Evolutionary conservation across 2,329 filamentous ascomycete genomes (phyloP).

Genomic region (Claviceps quebecensis): DNA sequence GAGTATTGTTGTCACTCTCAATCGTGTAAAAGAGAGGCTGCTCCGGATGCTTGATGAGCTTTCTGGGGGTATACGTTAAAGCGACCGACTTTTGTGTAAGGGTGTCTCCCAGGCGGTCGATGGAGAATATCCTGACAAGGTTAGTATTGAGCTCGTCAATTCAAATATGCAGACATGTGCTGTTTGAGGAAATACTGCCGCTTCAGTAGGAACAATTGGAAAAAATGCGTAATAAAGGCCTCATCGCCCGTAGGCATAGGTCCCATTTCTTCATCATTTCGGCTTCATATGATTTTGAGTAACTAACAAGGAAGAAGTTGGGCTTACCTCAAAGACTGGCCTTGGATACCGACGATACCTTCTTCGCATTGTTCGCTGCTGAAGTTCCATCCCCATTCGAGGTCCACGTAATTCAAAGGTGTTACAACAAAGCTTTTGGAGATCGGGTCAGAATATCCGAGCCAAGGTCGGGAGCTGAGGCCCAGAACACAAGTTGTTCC

Average conservation of each 20-base stretch:
- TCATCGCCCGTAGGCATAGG: constrained; percentile 43
- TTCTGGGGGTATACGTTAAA: constrained; percentile 79
- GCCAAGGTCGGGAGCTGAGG: constrained; percentile 86
- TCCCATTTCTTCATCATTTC: constrained; percentile 52
- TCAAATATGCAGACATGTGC: neutral
- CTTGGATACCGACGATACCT: constrained; percentile 88
- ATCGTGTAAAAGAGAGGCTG: constrained; percentile 86
- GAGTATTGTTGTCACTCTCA: constrained; percentile 82
- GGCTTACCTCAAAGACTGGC: constrained; percentile 68
- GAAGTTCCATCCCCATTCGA: constrained; percentile 95
- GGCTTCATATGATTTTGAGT: constrained; percentile 24
- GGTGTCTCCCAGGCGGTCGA: constrained; percentile 75
- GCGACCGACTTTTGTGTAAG: constrained; percentile 76
- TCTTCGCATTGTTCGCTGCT: constrained; percentile 88
- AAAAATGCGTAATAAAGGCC: constrained; percentile 36
- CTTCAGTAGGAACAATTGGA: constrained; percentile 98
- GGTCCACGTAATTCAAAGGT: constrained; percentile 71
- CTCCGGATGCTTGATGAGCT: constrained; percentile 76
- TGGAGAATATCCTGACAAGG: constrained; percentile 62
- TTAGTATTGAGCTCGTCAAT: constrained; percentile 2
- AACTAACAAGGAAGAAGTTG: neutral
- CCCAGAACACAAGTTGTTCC: constrained; percentile 75
- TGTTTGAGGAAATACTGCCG: constrained; percentile 14
- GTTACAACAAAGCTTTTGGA: constrained; percentile 85
- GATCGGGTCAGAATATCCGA: constrained; percentile 82